Evolutionary conservation across 352 stramenopile genomes (phyloP), one percentile per base, ranked within the genome.

Genomic region (Pythium dissimile): DNA sequence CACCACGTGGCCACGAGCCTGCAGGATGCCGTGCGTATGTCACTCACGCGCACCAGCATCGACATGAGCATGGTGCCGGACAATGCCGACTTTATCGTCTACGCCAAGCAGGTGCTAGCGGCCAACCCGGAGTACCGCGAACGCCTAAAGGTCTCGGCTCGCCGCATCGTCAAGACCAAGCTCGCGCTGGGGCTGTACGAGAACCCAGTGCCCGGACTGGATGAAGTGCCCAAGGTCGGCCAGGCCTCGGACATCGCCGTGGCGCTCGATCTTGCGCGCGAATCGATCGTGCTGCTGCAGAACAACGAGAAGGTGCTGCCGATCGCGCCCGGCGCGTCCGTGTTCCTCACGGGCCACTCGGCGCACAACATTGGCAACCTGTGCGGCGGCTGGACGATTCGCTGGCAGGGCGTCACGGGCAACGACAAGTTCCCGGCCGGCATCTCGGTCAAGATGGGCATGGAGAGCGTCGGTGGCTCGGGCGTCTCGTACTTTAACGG

Each of bases 11-110:
- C 69, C 11, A 60, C 57, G 13, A 68, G 55, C 32, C 30, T 43
- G 5, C 47, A 53, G 1, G 67, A 88, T 24, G 76, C 81, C n/a
- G 60, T 84, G 5, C 63, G 62, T 12, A 50, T 79, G 21, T 54
- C 79, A 15, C 71, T 95, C 51, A 39, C 53, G 41, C 78, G 88
- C 43, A 86, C 81, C 11, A 75, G 62, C 28, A 67, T 95, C 24
- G 87, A 96, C 56, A 94, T 96, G 76, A 88, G 73, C 55, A 94
- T 94, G 85, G 78, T 87, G 24, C 55, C 63, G 16, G 53, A 71
- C 66, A 50, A 69, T 18, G 45, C 47, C 18, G 41, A 42, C 16
- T 78, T 74, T 37, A 78, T 78, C 38, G 27, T 16, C 12, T 49
- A 56, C 12, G 47, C 63, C 8, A 73, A 74, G 51, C n/a, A 59